Evolutionary conservation across 2,329 filamentous ascomycete species (phyloP).

Genomic region (Monilinia aucupariae): DNA sequence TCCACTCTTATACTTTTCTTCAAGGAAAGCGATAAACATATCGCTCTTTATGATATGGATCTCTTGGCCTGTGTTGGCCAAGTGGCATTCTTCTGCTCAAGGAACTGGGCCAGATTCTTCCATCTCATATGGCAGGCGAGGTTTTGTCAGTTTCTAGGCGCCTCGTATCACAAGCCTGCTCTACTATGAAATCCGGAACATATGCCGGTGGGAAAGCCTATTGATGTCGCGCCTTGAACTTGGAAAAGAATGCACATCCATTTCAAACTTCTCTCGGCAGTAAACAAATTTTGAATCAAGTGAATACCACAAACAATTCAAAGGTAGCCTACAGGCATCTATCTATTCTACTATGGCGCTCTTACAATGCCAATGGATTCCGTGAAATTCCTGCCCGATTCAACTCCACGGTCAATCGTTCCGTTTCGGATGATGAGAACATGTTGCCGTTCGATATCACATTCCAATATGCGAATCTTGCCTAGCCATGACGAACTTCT

Average conservation of each 20-base stretch:
- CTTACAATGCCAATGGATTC: background rate
- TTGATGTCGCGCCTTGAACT: background rate
- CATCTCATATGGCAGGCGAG: background rate
- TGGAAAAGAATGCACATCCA: slow-evolving; percentile 8
- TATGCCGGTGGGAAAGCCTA: background rate
- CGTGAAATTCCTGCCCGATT: background rate
- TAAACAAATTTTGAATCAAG: background rate
- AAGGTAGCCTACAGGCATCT: background rate
- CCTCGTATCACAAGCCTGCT: background rate
- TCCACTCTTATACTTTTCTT: background rate
- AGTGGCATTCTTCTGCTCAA: background rate
- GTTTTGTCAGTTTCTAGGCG: background rate
- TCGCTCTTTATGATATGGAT: background rate
- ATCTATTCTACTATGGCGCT: background rate
- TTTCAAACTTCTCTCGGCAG: slow-evolving; percentile 2
- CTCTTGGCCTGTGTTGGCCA: background rate
- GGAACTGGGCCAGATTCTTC: background rate
- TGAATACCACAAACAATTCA: background rate
- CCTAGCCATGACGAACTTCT: background rate
- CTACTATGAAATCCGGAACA: background rate
- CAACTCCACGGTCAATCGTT: background rate
- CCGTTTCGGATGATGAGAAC: background rate
- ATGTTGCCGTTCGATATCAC: background rate
- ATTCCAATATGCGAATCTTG: slow-evolving; percentile 10
- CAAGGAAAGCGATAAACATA: background rate